phyloP scores from a whole-genome alignment of 768 basidiomycete genomes.

The Mycena filopes region DNA sequence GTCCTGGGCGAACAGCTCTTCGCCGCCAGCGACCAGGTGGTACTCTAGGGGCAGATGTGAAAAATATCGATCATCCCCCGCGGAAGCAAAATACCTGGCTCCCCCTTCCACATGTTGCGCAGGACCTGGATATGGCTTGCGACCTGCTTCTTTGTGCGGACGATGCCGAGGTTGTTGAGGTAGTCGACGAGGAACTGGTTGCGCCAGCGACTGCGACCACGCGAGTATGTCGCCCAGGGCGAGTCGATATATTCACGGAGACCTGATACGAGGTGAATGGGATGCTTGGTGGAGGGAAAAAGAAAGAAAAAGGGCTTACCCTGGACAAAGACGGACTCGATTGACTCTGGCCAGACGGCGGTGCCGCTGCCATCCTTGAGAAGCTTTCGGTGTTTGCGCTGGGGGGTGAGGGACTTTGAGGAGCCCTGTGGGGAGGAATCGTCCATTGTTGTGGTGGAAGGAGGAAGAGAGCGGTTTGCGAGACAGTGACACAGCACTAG shows the following conservation, averaged over 20 bases:
- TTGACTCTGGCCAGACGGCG: constrained; percentile 85
- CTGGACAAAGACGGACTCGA: constrained; percentile 83
- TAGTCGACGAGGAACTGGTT: constrained; percentile 90
- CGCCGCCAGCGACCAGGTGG: constrained; percentile 83
- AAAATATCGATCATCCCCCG: constrained; percentile 22
- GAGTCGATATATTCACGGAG: constrained; percentile 84
- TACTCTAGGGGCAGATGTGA: constrained; percentile 60
- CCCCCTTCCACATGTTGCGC: constrained; percentile 90
- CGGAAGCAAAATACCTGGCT: constrained; percentile 63
- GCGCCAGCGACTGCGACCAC: constrained; percentile 81
- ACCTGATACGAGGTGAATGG: constrained; percentile 51
- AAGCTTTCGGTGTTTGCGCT: constrained; percentile 85
- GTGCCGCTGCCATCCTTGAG: constrained; percentile 81
- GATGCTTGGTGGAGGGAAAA: background rate
- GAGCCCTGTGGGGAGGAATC: constrained; percentile 27
- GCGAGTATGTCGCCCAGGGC: constrained; percentile 79
- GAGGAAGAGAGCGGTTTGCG: constrained; percentile 30
- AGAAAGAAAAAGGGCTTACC: constrained; percentile 50
- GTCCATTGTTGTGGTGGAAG: constrained; percentile 41
- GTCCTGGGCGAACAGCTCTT: constrained; percentile 68
- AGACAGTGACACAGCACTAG: background rate
- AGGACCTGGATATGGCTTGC: constrained; percentile 90
- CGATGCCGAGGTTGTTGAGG: constrained; percentile 74
- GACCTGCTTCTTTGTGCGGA: constrained; percentile 87
- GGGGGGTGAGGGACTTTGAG: constrained; percentile 68